phyloP scores from a whole-genome alignment of 1,139 yeast genomes.

The Blastobotrys apis region DNA sequence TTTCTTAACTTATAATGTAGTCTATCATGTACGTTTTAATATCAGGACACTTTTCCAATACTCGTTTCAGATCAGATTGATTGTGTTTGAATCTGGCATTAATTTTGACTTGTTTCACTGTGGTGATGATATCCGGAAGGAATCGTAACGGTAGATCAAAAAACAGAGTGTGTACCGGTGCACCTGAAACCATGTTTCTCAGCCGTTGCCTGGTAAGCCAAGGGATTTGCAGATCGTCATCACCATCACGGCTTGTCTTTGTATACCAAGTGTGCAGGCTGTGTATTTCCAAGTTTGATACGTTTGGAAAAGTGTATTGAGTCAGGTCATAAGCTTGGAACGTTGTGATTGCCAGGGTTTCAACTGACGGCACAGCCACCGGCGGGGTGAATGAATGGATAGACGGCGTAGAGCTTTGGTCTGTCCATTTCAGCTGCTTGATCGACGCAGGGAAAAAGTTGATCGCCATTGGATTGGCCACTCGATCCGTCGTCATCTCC shows the following conservation, averaged over 20 bases:
- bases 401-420: background rate
- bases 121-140: conserved; percentile 5
- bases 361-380: background rate
- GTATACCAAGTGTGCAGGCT: background rate
- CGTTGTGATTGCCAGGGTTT: background rate
- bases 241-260: too few relatives aligned
- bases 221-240: background rate
- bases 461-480: background rate
- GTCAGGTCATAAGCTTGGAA: conserved; percentile 2
- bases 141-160: background rate
- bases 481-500: background rate
- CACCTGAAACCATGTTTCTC: background rate
- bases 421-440: conserved; percentile 1
- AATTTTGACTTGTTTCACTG: background rate
- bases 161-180: background rate
- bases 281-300: background rate
- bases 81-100: background rate
- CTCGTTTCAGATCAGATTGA: background rate
- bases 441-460: conserved; percentile 2
- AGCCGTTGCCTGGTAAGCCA: background rate
- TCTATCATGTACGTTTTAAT: background rate
- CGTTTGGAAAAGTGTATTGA: conserved; percentile 2
- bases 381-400: conserved; percentile 1
- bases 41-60: background rate
- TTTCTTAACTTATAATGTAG: too few relatives aligned